Base-by-base conservation (phyloP, 1,284 basidiomycete genomes). In the Volvariella surrecta region DNA sequence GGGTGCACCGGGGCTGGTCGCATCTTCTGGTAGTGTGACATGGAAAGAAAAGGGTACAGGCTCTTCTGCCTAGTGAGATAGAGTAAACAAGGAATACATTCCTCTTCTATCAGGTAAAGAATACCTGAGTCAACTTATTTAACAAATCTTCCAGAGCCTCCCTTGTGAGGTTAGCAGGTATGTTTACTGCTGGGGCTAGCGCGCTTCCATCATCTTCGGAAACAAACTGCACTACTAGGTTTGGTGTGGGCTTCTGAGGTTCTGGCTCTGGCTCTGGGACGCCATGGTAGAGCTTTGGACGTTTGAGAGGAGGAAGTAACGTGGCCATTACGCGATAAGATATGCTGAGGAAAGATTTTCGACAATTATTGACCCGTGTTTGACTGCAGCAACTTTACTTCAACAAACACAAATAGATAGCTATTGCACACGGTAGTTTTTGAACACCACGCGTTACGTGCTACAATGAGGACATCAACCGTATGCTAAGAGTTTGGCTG, bases 1-100 rank as follows among this genome's bases (percentile, higher is more conserved):
- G 3, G 87, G 80, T 19, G 80, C 73, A 15, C 76, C 75, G 20
- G 73, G 64, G 41, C 62, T 66, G 11, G 62, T 59, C 52, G 66
- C 67, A 51, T 76, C 71, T 32, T 75, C 67, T 8, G 83, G 83
- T 9, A 89, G 60, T 18, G 74, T 67, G 18, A 95, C 78, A 63
- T 93, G 86, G 64, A 96, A 95, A 18, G 86, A 72, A 57, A 90
- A 96, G 4, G 92, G 91, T 16, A 90, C 77, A 28, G 90, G 89
- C 52, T 95, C 90, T 54, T 93, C 90, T 45, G 79, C 74, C 75
- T 90, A 49, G 16, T 42, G 42, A 47, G 32, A 39, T 35, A 24
- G 46, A 11, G 6, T 6, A 6, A 28, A 28, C 24, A 11, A 46
- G 18, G 32, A 22, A 20, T 17, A 40, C 18, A 11, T 16, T 28